phyloP scores from a whole-genome alignment of 2,329 filamentous ascomycete genomes.

The Gaeumannomyces tritici region DNA sequence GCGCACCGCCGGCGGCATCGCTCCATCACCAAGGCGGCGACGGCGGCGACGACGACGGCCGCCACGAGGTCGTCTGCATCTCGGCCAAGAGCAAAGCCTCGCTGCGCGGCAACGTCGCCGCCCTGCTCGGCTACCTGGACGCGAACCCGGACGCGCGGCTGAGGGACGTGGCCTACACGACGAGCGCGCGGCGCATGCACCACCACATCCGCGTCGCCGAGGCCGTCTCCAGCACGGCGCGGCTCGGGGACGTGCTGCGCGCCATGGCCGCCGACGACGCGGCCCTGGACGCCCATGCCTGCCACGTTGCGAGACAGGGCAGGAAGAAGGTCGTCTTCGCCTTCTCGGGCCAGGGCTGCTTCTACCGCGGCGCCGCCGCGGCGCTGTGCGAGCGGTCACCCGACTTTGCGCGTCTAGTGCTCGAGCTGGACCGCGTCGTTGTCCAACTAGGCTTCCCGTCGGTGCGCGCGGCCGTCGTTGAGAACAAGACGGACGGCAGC shows the following conservation, averaged over 20 bases:
- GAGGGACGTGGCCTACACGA: constrained; percentile 40
- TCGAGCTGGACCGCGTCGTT: constrained; percentile 11
- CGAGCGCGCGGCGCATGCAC: constrained; percentile 36
- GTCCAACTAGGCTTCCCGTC: constrained; percentile 19
- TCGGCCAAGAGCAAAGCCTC: constrained; percentile 32
- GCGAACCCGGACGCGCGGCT: constrained; percentile 31
- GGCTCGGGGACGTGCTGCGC: no score
- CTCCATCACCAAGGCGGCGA: no score
- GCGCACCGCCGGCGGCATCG: no score
- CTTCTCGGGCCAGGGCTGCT: constrained; percentile 36
- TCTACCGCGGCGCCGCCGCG: constrained; percentile 10
- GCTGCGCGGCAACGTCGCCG: no score
- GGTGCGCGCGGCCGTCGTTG: no score
- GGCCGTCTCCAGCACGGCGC: constrained; percentile 1
- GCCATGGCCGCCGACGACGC: no score
- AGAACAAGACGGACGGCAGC: no score
- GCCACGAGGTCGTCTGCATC: constrained; percentile 26
- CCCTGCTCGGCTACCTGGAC: no score
- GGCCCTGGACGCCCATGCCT: no score
- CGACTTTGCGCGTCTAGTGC: constrained; percentile 15
- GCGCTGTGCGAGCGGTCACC: constrained; percentile 15
- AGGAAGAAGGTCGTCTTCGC: constrained; percentile 13
- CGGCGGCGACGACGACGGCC: no score
- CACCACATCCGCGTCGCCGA: constrained; percentile 18
- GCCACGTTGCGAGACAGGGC: no score